phyloP scores from a whole-genome alignment of 192 early-diverging fungal genomes.

The Phlyctochytrium arcticum region DNA sequence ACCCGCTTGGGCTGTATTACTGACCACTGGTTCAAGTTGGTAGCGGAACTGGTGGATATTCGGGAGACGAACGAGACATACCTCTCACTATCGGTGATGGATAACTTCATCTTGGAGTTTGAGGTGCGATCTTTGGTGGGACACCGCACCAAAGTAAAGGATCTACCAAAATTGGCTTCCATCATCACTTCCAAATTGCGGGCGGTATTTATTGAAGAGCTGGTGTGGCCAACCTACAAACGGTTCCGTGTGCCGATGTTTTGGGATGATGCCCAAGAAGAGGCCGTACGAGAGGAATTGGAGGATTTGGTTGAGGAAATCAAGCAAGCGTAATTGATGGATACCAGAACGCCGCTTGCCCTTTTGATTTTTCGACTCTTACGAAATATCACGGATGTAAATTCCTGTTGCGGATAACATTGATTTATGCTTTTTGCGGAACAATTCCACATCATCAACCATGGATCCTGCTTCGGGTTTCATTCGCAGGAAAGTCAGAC shows the following conservation, averaged over 20 bases:
- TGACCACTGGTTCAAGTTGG: conserved; percentile 27
- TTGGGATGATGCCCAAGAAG: conserved; percentile 19
- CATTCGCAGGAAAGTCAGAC: neutral
- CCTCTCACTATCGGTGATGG: conserved; percentile 45
- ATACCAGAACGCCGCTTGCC: too few species aligned
- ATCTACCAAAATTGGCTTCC: conserved; percentile 87
- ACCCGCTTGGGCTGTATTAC: too few species aligned
- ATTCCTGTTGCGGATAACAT: neutral
- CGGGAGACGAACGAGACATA: conserved; percentile 43
- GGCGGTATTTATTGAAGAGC: conserved; percentile 63
- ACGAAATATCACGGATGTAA: neutral
- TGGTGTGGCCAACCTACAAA: conserved; percentile 73
- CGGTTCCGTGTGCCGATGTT: conserved; percentile 25
- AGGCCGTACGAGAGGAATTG: conserved; percentile 21
- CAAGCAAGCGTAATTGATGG: conserved; percentile 28
- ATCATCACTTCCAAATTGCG: conserved; percentile 72
- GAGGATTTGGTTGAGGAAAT: conserved; percentile 29
- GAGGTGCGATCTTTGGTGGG: conserved; percentile 87
- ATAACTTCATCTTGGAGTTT: conserved; percentile 68
- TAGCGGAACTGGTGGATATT: conserved; percentile 51
- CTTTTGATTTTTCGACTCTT: neutral
- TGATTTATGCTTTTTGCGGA: neutral
- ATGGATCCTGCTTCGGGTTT: too few species aligned
- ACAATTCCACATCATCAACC: too few species aligned
- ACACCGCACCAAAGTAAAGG: conserved; percentile 94